Conservation (phyloP, 2,329 filamentous ascomycete species). For the Aspergillus sojae region DNA sequence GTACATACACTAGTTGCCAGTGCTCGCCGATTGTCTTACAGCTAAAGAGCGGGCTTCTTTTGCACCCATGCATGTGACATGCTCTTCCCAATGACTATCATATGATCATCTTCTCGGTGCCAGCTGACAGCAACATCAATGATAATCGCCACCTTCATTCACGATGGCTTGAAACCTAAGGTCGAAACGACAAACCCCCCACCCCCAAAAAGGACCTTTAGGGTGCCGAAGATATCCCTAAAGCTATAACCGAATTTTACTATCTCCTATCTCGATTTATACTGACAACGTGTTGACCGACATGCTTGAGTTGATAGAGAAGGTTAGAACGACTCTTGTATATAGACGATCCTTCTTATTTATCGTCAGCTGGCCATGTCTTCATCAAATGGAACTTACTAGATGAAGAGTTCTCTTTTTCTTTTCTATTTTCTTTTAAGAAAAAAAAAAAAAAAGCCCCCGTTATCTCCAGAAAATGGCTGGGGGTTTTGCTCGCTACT, state of each 20-base stretch:
- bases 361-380: neutral
- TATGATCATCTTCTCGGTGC: neutral
- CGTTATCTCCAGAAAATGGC: neutral
- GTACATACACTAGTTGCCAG: neutral
- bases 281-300: neutral
- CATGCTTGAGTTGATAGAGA: neutral
- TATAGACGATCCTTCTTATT: neutral
- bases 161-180: neutral
- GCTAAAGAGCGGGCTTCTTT: neutral
- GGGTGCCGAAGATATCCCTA: too few relatives aligned
- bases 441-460: neutral
- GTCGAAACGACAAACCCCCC: neutral
- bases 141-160: neutral
- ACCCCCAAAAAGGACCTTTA: neutral
- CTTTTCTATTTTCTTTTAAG: too few relatives aligned
- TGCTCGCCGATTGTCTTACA: neutral
- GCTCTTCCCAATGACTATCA: neutral
- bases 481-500: constrained; percentile 12
- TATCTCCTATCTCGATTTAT: neutral
- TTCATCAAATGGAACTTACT: neutral
- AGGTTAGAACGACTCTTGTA: neutral
- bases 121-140: neutral
- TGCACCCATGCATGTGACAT: neutral
- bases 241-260: neutral
- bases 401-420: neutral